Conservation (phyloP, 306 rosid genomes). For the Cercis canadensis region DNA sequence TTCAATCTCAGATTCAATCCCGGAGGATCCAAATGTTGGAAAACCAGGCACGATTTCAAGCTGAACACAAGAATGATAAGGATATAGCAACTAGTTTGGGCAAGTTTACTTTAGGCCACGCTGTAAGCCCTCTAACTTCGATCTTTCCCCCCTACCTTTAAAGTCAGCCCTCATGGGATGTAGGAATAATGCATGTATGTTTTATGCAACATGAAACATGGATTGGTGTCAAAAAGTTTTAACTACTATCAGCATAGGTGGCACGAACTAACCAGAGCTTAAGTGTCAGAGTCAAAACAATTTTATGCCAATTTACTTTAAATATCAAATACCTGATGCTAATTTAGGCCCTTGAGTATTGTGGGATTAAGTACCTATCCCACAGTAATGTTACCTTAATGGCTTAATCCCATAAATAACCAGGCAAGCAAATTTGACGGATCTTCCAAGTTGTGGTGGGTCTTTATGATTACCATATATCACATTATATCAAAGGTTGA, state of each 20-base stretch:
- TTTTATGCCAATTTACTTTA: no score
- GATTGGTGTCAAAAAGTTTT: constrained; percentile 12
- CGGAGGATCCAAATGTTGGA: constrained; percentile 93
- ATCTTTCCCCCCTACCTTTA: background rate
- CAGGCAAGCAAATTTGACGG: background rate
- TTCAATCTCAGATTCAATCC: constrained; percentile 94
- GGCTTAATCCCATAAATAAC: background rate
- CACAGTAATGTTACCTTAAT: constrained; percentile 8
- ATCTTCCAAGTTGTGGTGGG: constrained; percentile 4
- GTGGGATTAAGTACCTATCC: constrained; percentile 15
- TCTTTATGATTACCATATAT: background rate
- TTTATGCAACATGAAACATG: background rate
- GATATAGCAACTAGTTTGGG: constrained; percentile 67
- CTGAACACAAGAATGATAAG: constrained; percentile 69
- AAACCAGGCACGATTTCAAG: constrained; percentile 80
- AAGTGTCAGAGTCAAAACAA: no score
- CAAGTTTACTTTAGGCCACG: constrained; percentile 63
- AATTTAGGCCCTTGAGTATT: constrained; percentile 3
- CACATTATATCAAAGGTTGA: background rate
- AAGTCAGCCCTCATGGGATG: background rate
- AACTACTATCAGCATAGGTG: constrained; percentile 1
- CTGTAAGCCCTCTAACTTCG: constrained; percentile 57
- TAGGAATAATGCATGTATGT: no score
- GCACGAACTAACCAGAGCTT: constrained; percentile 8
- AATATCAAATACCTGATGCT: background rate